These are phyloP conservation scores for Fusarium nygamai DNA, from an alignment of 2,329 filamentous ascomycete species.

Conservation along the genomic window DNA sequence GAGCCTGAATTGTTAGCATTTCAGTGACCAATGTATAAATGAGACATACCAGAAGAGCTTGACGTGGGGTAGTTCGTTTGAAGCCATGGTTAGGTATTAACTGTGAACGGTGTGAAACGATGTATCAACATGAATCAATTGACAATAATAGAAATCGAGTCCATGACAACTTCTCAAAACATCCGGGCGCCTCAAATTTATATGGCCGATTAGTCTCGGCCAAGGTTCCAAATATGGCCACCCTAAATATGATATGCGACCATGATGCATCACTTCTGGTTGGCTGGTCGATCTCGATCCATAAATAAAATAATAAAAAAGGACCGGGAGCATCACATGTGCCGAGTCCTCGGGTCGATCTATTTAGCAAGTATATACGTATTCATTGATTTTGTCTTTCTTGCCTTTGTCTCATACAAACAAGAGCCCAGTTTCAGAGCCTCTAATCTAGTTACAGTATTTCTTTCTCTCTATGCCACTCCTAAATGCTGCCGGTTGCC, in stretches of 20 bases:
- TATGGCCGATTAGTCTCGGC: slow-evolving; percentile 15
- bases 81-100: slow-evolving; percentile 32
- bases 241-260: slow-evolving; percentile 23
- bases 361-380: background rate
- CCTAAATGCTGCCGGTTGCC: slow-evolving; percentile 28
- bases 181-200: slow-evolving; percentile 5
- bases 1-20: slow-evolving; percentile 67
- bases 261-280: slow-evolving; percentile 1
- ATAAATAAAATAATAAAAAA: background rate
- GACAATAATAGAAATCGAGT: background rate
- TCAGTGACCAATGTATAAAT: background rate
- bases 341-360: slow-evolving; percentile 21
- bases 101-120: background rate
- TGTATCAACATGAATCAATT: background rate
- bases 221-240: slow-evolving; percentile 17
- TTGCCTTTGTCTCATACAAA: slow-evolving; percentile 16
- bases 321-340: slow-evolving; percentile 21
- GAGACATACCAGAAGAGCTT: slow-evolving; percentile 69
- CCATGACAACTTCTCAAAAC: background rate
- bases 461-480: slow-evolving; percentile 19
- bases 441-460: slow-evolving; percentile 27
- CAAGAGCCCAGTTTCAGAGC: slow-evolving; percentile 6
- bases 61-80: slow-evolving; percentile 59
- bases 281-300: slow-evolving; percentile 17
- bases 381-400: background rate